phyloP scores from a whole-genome alignment of 176 grass and related monocot species.

The Tillandsia leiboldiana region DNA sequence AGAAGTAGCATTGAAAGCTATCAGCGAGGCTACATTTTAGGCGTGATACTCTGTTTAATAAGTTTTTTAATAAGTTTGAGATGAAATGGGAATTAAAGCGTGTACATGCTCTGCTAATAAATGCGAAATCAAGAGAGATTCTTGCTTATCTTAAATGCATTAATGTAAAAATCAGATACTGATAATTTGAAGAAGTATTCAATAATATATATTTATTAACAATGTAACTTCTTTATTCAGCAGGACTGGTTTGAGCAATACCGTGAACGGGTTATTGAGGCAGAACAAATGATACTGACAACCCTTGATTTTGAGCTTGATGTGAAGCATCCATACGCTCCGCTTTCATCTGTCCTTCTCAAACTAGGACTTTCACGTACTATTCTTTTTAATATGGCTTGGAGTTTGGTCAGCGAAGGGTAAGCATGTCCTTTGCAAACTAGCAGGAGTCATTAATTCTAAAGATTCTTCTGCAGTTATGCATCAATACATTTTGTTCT shows the following conservation, averaged over 20 bases:
- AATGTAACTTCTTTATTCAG: slow-evolving; percentile 19
- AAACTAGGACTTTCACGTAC: slow-evolving; percentile 63
- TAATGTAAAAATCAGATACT: too few relatives aligned
- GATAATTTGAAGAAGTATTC: not conserved
- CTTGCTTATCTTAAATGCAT: too few relatives aligned
- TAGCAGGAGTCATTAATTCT: slow-evolving; percentile 16
- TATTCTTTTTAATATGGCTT: slow-evolving; percentile 53
- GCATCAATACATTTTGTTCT: slow-evolving; percentile 2
- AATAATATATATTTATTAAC: not conserved
- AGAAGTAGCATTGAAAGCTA: not conserved
- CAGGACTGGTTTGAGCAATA: slow-evolving; percentile 87
- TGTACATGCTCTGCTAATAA: too few relatives aligned
- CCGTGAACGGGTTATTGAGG: slow-evolving; percentile 54
- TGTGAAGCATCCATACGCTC: slow-evolving; percentile 72
- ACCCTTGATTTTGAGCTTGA: slow-evolving; percentile 91
- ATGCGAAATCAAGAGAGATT: too few relatives aligned
- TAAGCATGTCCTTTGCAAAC: slow-evolving; percentile 33
- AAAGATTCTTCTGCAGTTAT: slow-evolving; percentile 14
- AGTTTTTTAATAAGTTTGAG: too few relatives aligned
- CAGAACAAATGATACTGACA: slow-evolving; percentile 82
- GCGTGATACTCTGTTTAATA: too few relatives aligned
- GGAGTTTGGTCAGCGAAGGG: slow-evolving; percentile 80
- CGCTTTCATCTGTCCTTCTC: slow-evolving; percentile 49
- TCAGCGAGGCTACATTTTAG: not conserved
- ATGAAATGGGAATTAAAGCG: too few relatives aligned